A percentile compares a stretch with the other conserved stretches of the same genome.
phyloP scores from a whole-genome alignment of 441 rosid genomes.

The Bocquillonia castaneifolia region DNA sequence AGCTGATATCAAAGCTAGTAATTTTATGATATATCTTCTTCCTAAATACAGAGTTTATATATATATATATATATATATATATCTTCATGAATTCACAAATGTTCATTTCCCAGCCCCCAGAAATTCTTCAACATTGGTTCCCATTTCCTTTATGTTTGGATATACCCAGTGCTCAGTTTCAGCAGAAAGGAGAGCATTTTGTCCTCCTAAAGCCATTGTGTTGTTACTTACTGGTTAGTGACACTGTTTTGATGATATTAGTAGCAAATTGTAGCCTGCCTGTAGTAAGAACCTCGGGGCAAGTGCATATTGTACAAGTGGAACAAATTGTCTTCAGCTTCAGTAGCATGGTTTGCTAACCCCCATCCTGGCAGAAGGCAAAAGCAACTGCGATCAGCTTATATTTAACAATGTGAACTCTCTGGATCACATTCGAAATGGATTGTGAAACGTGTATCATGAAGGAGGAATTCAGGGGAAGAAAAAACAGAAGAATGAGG shows the following conservation, averaged over 20 bases:
- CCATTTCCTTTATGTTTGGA: constrained; percentile 8
- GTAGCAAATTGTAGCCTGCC: constrained; percentile 16
- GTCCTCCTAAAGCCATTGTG: constrained; percentile 18
- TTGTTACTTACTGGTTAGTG: constrained; percentile 18
- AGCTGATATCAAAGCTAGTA: not conserved
- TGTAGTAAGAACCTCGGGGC: constrained; percentile 20
- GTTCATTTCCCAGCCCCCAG: constrained; percentile 17
- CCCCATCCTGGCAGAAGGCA: constrained; percentile 33
- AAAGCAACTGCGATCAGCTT: not conserved
- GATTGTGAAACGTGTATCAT: not conserved
- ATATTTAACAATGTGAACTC: not conserved
- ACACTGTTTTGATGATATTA: constrained; percentile 6
- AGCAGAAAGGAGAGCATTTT: constrained; percentile 8
- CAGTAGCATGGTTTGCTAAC: constrained; percentile 11
- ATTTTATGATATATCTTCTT: constrained; percentile 7
- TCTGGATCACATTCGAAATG: not conserved
- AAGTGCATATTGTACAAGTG: constrained; percentile 11
- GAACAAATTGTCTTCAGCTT: constrained; percentile 11
- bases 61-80: not conserved
- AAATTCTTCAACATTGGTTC: constrained; percentile 6
- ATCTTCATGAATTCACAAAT: constrained; percentile 11
- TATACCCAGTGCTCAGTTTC: constrained; percentile 2
- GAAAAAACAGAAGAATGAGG: constrained; percentile 10
- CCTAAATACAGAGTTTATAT: constrained; percentile 4
- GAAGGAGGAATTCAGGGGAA: not conserved